A percentile compares a stretch with the other conserved stretches of the same genome.
phyloP scores from a whole-genome alignment of 306 rosid genomes.

The Cucumis cinereus region DNA sequence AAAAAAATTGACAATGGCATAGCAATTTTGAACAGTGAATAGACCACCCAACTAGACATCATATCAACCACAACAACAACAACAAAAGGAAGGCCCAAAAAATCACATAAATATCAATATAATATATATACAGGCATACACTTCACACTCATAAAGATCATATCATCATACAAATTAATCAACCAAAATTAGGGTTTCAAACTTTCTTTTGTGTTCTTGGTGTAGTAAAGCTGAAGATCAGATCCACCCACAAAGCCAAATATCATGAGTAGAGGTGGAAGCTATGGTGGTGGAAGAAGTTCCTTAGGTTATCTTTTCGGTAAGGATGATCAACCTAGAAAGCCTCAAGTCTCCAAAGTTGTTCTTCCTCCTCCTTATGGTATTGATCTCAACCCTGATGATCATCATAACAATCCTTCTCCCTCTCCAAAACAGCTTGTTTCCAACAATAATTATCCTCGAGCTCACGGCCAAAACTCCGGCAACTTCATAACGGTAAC shows the following conservation, averaged over 20 bases:
- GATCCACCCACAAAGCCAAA: not conserved
- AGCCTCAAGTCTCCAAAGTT: slow-evolving; percentile 21
- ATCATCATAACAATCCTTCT: not conserved
- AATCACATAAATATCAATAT: not conserved
- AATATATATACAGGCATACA: not conserved
- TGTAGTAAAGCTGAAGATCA: not conserved
- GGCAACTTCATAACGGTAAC: slow-evolving; percentile 49
- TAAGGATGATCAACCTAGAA: slow-evolving; percentile 34
- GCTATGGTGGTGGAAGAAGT: slow-evolving; percentile 60
- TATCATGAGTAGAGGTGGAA: slow-evolving; percentile 58
- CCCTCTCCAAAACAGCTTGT: slow-evolving; percentile 17
- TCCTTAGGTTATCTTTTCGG: slow-evolving; percentile 66
- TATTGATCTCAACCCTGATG: not conserved
- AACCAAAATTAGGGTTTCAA: not conserved
- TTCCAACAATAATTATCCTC: slow-evolving; percentile 30
- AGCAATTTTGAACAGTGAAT: slow-evolving; percentile 1
- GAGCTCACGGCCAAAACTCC: slow-evolving; percentile 37
- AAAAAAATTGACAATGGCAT: not conserved
- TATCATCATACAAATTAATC: not conserved
- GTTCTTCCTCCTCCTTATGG: slow-evolving; percentile 28
- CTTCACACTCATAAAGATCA: not conserved
- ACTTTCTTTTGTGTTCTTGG: not conserved
- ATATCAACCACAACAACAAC: not conserved
- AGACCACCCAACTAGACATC: slow-evolving; percentile 5
- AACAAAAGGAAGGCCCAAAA: not conserved